Percentiles rank a stretch among this genome's conserved stretches.
Evolutionary conservation across 192 early-diverging fungal species (phyloP).

Genomic region (Paraglomus brasilianum): DNA sequence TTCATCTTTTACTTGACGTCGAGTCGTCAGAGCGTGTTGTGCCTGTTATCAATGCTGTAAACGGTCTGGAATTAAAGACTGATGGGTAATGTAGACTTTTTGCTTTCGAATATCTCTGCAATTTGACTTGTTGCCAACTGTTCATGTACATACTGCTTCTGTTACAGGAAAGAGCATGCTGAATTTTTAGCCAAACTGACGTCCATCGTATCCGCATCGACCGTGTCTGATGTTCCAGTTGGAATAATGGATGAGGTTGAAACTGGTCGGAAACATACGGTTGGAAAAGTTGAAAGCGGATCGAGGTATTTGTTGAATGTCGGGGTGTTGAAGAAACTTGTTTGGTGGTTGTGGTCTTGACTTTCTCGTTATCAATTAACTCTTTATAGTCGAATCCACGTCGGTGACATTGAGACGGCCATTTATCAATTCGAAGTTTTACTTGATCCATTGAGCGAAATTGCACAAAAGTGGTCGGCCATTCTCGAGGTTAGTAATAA

Average conservation of each 20-base stretch:
- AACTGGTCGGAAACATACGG: conserved; percentile 7
- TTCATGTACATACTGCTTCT: not conserved
- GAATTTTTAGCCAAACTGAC: conserved; percentile 14
- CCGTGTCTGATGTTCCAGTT: conserved; percentile 15
- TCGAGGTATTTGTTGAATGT: conserved; percentile 1
- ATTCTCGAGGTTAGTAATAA: conserved; percentile 56
- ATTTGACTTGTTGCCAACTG: not conserved
- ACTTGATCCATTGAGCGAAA: conserved; percentile 77
- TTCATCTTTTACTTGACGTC: conserved; percentile 55
- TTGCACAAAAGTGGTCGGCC: conserved; percentile 75
- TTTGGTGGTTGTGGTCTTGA: not conserved
- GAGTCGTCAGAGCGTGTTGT: conserved; percentile 57
- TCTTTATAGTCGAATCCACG: conserved; percentile 20
- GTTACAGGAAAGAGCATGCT: conserved; percentile 12
- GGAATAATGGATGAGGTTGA: conserved; percentile 3
- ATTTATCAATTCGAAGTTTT: conserved; percentile 52
- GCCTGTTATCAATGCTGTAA: conserved; percentile 31
- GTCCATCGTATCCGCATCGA: conserved; percentile 18
- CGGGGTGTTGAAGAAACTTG: too few relatives aligned
- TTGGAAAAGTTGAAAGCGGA: not conserved
- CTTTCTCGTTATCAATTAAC: conserved; percentile 17
- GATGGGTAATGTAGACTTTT: conserved; percentile 8
- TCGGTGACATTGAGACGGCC: conserved; percentile 31
- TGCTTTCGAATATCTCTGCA: not conserved
- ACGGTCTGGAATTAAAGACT: conserved; percentile 11